Evolutionary conservation across 768 basidiomycete genomes (phyloP).

Genomic region (Psilocybe cyanescens): DNA sequence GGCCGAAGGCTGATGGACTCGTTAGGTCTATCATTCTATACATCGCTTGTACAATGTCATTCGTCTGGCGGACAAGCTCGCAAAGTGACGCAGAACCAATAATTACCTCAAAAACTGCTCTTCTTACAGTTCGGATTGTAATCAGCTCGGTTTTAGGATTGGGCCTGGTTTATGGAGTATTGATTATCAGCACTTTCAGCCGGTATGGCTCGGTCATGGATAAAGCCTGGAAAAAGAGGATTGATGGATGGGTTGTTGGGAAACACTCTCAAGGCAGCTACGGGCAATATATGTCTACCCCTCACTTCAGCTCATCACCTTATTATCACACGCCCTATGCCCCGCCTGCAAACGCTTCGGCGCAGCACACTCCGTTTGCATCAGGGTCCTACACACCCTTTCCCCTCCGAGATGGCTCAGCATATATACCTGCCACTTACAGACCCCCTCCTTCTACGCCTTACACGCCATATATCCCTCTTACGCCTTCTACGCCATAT

Average conservation of each 20-base stretch:
- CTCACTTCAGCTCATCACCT: neutral
- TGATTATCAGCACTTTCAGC: constrained; percentile 57
- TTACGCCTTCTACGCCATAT: neutral
- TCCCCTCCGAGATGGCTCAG: neutral
- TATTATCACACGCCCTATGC: neutral
- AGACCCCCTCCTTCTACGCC: neutral
- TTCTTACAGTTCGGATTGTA: constrained; percentile 42
- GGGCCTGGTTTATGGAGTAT: constrained; percentile 53
- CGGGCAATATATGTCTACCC: neutral
- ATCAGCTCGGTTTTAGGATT: constrained; percentile 51
- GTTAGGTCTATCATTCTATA: constrained; percentile 30
- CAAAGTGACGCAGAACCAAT: neutral
- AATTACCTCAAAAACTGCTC: neutral
- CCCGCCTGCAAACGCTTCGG: neutral
- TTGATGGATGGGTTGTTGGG: constrained; percentile 26
- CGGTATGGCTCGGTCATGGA: constrained; percentile 52
- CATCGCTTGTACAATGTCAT: constrained; percentile 28
- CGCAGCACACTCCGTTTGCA: neutral
- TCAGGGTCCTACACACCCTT: neutral
- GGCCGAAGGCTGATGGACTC: neutral
- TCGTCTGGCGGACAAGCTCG: constrained; percentile 27
- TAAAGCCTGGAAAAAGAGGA: constrained; percentile 30
- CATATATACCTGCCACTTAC: neutral
- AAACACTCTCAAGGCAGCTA: neutral
- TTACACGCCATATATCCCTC: neutral